These are phyloP conservation scores for Tolypocladium sp. DNA, from an alignment of 2,329 filamentous ascomycete genomes.

Conservation along the genomic window DNA sequence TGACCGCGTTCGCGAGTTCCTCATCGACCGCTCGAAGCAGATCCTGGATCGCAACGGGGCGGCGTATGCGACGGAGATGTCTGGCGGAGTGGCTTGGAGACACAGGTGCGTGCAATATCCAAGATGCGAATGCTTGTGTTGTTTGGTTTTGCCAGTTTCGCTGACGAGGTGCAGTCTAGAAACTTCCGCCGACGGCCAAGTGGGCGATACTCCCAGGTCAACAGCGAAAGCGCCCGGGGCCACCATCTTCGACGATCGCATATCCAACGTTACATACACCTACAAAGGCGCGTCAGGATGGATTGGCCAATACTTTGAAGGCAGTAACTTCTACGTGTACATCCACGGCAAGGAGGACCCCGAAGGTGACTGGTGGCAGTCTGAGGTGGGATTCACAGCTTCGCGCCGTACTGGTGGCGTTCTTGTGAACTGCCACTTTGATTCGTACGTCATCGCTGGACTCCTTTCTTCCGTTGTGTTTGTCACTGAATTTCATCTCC, in stretches of 20 bases:
- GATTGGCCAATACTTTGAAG: slow-evolving; percentile 72
- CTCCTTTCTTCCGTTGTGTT: too few species aligned
- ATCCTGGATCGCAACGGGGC: slow-evolving; percentile 58
- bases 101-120: slow-evolving; percentile 10
- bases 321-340: slow-evolving; percentile 86
- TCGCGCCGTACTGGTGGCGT: slow-evolving; percentile 62
- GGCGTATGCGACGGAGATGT: slow-evolving; percentile 31
- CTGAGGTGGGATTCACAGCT: slow-evolving; percentile 26
- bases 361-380: slow-evolving; percentile 64
- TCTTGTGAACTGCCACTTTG: slow-evolving; percentile 90
- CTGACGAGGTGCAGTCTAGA: slow-evolving; percentile 1
- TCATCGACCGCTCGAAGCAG: slow-evolving; percentile 59
- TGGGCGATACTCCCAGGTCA: too few species aligned
- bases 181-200: background rate
- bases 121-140: background rate
- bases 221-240: slow-evolving; percentile 23
- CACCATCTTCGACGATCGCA: slow-evolving; percentile 69
- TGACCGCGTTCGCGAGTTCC: slow-evolving; percentile 68
- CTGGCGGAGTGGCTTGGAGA: slow-evolving; percentile 20
- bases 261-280: slow-evolving; percentile 66
- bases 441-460: slow-evolving; percentile 39
- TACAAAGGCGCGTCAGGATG: slow-evolving; percentile 13
- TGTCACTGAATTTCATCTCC: slow-evolving; percentile 8
- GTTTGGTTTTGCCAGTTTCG: background rate
- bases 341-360: slow-evolving; percentile 74